A percentile compares a stretch with the other conserved stretches of the same genome.
Conservation (phyloP, 164 flowering plant genomes). For the Buxus sempervirens region DNA sequence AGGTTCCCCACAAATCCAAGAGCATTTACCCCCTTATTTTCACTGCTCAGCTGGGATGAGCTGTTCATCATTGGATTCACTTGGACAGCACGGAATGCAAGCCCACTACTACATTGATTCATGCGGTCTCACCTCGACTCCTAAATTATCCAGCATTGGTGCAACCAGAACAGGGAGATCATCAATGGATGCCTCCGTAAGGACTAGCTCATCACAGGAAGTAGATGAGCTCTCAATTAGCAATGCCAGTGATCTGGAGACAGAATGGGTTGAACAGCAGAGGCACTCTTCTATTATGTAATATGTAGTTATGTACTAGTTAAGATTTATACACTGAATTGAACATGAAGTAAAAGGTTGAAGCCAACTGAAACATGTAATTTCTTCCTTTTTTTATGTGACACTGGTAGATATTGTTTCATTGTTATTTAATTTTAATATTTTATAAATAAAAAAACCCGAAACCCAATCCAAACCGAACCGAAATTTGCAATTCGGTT, state of each 20-base stretch:
- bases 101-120: constrained; percentile 31
- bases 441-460: no score
- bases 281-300: no score
- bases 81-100: constrained; percentile 63
- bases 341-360: no score
- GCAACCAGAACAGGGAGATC: constrained; percentile 57
- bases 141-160: constrained; percentile 55
- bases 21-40: constrained; percentile 56
- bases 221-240: constrained; percentile 83
- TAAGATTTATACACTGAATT: no score
- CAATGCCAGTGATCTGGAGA: constrained; percentile 86
- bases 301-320: no score
- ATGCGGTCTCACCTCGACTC: constrained; percentile 48
- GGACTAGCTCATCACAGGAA: constrained; percentile 79
- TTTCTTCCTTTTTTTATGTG: no score
- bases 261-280: constrained; percentile 95
- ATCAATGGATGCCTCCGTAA: constrained; percentile 71
- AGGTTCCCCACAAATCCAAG: constrained; percentile 79
- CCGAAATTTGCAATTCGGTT: no score
- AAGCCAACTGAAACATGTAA: no score
- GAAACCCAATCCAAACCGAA: no score
- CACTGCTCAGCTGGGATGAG: constrained; percentile 55
- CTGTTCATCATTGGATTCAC: constrained; percentile 81
- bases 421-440: no score
- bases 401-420: no score